Evolutionary conservation across 2,329 filamentous ascomycete species (phyloP), one percentile per base, ranked within the genome.

Genomic region (Colletotrichum sp.): DNA sequence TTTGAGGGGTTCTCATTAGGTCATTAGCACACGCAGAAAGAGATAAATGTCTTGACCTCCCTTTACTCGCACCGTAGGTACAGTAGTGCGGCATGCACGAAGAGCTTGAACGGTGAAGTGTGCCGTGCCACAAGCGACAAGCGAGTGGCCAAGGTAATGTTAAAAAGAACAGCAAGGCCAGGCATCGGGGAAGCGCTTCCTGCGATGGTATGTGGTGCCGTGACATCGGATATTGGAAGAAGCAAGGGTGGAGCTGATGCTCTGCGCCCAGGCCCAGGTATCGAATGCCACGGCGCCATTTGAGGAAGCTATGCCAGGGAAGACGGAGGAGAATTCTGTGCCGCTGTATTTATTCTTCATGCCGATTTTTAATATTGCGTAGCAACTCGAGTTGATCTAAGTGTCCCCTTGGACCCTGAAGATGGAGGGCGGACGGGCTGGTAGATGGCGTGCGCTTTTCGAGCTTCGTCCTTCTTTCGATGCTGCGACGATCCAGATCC

Each of bases 141-240:
- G 44, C 44, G 13, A 30, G 49, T 59, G n/a, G 36, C 24, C 55
- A 28, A 52, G 44, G 44, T 52, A 52, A 52, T 52, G 44, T 52
- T 52, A 52, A 52, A 52, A 52, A 52, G n/a, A 21, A 52, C 44
- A 32, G 57, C 71, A 44, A 36, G 55, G 26, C 44, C 62, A 64
- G 62, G 70, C 59, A 65, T 59, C 64, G 64, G 73, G 73, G 49
- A 65, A 67, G 62, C 59, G 70, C 74, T 74, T 30, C 70, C 74
- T 76, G 55, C 71, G 70, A 74, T 62, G 74, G 74, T 60, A 55
- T 65, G 49, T 39, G 44, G 64, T 65, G 73, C 70, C 44, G 62
- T 73, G 28, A 60, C 70, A 73, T 76, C 73, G 70, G 73, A 76
- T 76, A 73, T 76, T 69, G 55, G 70, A 32, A 67, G 60, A 64